Base-by-base conservation (phyloP, 805 yeast genomes). In the Teunomyces aglyptinius region DNA sequence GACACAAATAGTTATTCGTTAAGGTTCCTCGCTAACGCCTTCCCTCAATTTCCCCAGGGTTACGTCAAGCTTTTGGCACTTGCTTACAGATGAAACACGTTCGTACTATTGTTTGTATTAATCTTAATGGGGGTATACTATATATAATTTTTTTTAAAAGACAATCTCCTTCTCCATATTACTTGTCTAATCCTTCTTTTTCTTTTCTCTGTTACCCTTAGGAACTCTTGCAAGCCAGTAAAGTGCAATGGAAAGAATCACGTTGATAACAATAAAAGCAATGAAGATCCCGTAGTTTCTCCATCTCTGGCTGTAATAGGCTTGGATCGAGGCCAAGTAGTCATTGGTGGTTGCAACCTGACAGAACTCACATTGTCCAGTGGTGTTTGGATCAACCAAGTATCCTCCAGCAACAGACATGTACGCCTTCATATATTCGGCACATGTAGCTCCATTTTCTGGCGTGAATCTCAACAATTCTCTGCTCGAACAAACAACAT, bases 331-430 rank as follows among this genome's bases (percentile, higher is more conserved):
- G 0, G 62, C 65, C 63, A 89, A 77, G 64, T 70, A 89, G 2
- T 67, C 71, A 63, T 87, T 81, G 20, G 92, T 86, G 12, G 61
- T 54, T 7, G 67, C 53, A 55, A 78, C 70, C 26, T 81, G 65
- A 68, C 96, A 88, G 68, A 68, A 85, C 10, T 65, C 51, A 68
- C 96, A 89, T 13, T 58, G 49, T 1, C 67, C 56, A 16, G 86
- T 79, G 8, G 82, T 73, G 41, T 53, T 49, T 4, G 61, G 56
- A 40, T 75, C 69, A 12, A 58, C 48, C 43, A 80, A 56, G 50
- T 77, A 74, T 35, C 89, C 89, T 43, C 80, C 80, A 6, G 64
- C 61, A 6, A 13, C 13, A 0, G 39, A 32, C 5, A 75, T 67
- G 76, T 59, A 69, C 63, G 51, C 22, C 2, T 20, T 32, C 59